These are phyloP conservation scores for Phytophthora ohioensis DNA, from an alignment of 352 stramenopile species.

Conservation along the genomic window DNA sequence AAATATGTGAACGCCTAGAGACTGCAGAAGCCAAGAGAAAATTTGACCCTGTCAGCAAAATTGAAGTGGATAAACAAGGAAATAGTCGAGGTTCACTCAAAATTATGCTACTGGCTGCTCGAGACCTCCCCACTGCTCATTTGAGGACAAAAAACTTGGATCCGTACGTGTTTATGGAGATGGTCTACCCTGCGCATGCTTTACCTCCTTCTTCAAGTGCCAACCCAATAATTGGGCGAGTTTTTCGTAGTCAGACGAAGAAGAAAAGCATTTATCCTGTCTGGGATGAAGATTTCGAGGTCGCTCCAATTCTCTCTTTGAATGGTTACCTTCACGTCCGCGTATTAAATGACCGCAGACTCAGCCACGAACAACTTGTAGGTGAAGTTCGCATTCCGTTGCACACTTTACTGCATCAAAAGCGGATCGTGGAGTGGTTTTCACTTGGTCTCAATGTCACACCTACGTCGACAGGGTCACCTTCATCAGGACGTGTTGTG, in stretches of 20 bases:
- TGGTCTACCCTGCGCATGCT: slow-evolving; percentile 62
- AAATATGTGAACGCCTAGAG: slow-evolving; percentile 68
- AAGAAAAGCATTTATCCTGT: slow-evolving; percentile 82
- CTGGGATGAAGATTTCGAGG: slow-evolving; percentile 84
- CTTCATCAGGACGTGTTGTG: slow-evolving; percentile 13
- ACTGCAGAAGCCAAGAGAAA: slow-evolving; percentile 50
- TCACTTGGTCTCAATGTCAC: slow-evolving; percentile 45
- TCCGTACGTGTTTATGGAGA: slow-evolving; percentile 68
- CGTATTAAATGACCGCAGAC: slow-evolving; percentile 75
- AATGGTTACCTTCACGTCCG: slow-evolving; percentile 72
- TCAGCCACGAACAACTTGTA: slow-evolving; percentile 72
- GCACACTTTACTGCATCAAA: slow-evolving; percentile 69
- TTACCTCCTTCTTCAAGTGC: slow-evolving; percentile 13
- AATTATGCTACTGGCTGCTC: slow-evolving; percentile 54
- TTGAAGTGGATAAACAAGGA: slow-evolving; percentile 70
- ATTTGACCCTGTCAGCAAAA: slow-evolving; percentile 57
- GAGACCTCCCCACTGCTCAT: slow-evolving; percentile 68
- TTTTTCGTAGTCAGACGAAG: slow-evolving; percentile 68
- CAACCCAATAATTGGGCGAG: slow-evolving; percentile 20
- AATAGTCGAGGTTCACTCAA: slow-evolving; percentile 65
- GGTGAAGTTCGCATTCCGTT: slow-evolving; percentile 75
- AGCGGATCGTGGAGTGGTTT: slow-evolving; percentile 70
- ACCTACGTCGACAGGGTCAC: slow-evolving; percentile 10
- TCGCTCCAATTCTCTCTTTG: slow-evolving; percentile 66
- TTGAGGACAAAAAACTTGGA: slow-evolving; percentile 79